Percentiles rank a stretch among this genome's conserved stretches.
Evolutionary conservation across 495 filamentous ascomycete genomes (phyloP).

Genomic region (Tuber borchii): DNA sequence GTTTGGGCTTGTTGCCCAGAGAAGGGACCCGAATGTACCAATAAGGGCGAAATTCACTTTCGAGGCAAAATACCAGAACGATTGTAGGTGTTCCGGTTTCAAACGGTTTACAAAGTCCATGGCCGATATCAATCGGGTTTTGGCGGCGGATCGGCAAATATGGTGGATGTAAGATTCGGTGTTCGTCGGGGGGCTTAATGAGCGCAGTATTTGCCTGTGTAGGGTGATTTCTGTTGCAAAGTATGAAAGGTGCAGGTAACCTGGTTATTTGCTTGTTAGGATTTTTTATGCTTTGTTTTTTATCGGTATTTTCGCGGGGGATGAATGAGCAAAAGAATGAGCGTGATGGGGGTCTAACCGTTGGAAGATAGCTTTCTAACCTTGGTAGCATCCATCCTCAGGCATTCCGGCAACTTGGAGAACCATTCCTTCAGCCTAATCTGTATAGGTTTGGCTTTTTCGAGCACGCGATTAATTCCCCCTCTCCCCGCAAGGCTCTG

Average conservation of each 20-base stretch:
- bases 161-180: constrained; percentile 72
- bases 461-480: constrained; percentile 52
- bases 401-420: constrained; percentile 54
- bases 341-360: constrained; percentile 42
- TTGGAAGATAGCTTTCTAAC: constrained; percentile 45
- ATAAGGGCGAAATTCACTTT: constrained; percentile 76
- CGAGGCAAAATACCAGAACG: constrained; percentile 78
- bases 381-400: constrained; percentile 58
- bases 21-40: constrained; percentile 69
- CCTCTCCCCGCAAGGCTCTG: constrained; percentile 44
- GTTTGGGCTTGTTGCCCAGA: constrained; percentile 74
- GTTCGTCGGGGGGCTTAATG: constrained; percentile 46
- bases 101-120: constrained; percentile 75
- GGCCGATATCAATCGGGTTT: constrained; percentile 67
- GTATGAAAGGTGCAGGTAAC: constrained; percentile 75
- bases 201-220: constrained; percentile 72
- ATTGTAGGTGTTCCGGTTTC: constrained; percentile 61
- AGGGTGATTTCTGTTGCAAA: constrained; percentile 80
- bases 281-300: constrained; percentile 7
- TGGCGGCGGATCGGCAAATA: constrained; percentile 88
- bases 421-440: constrained; percentile 80
- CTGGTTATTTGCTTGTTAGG: constrained; percentile 44
- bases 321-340: constrained; percentile 9
- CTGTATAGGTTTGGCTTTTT: constrained; percentile 73
- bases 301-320: background rate